These are phyloP conservation scores for Hymenochaete sp. DNA, from an alignment of 1,284 basidiomycete species.

Conservation along the genomic window DNA sequence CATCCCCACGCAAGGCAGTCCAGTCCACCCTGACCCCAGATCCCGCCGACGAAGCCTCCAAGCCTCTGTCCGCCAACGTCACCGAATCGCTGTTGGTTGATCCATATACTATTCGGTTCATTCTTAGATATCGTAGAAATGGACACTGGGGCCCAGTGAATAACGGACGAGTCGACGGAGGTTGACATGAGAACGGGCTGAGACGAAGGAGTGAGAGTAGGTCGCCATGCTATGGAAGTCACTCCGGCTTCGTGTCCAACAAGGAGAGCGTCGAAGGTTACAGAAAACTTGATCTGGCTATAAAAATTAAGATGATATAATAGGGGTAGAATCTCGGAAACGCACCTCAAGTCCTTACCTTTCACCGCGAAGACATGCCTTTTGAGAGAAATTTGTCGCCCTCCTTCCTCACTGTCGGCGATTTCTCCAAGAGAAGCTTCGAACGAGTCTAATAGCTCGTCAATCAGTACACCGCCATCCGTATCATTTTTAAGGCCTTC, in stretches of 20 bases:
- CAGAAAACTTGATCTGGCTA: slow-evolving; percentile 48
- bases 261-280: slow-evolving; percentile 86
- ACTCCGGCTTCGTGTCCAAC: slow-evolving; percentile 88
- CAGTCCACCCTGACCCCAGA: slow-evolving; percentile 57
- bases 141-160: slow-evolving; percentile 79
- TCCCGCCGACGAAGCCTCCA: slow-evolving; percentile 81
- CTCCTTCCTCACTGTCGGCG: slow-evolving; percentile 55
- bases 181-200: slow-evolving; percentile 68
- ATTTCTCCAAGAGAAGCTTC: slow-evolving; percentile 70
- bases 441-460: slow-evolving; percentile 80
- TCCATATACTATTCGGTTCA: slow-evolving; percentile 68
- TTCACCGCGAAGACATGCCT: slow-evolving; percentile 68
- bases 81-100: slow-evolving; percentile 82
- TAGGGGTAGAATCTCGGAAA: slow-evolving; percentile 2
- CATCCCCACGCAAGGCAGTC: slow-evolving; percentile 82
- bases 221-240: slow-evolving; percentile 80
- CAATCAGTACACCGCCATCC: slow-evolving; percentile 32
- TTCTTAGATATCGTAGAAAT: slow-evolving; percentile 34
- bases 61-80: slow-evolving; percentile 84
- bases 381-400: slow-evolving; percentile 77
- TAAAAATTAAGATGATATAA: neutral
- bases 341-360: slow-evolving; percentile 41
- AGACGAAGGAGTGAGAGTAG: slow-evolving; percentile 25
- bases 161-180: slow-evolving; percentile 87
- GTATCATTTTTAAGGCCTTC: slow-evolving; percentile 16